These are phyloP conservation scores for Davidsoniella australis DNA, from an alignment of 2,329 filamentous ascomycete species.

Conservation along the genomic window DNA sequence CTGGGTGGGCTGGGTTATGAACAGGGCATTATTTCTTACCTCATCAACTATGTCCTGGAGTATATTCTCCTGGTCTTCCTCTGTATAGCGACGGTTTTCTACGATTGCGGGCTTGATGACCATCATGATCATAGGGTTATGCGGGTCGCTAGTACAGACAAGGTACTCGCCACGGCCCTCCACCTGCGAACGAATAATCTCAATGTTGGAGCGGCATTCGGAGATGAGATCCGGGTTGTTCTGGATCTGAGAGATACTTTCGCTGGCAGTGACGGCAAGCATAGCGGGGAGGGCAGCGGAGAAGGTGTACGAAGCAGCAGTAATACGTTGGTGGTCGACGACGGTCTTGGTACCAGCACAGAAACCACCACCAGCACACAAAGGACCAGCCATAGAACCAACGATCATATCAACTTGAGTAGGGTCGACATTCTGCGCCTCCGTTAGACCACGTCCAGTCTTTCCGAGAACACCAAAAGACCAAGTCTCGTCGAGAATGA, in stretches of 20 bases:
- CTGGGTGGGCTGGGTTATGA: neutral
- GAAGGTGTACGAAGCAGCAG: slow-evolving; percentile 82
- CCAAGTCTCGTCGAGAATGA: slow-evolving; percentile 95
- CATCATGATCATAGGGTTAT: slow-evolving; percentile 78
- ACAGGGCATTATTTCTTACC: slow-evolving; percentile 36
- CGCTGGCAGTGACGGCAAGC: slow-evolving; percentile 86
- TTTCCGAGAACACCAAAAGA: slow-evolving; percentile 89
- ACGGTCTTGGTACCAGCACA: slow-evolving; percentile 85
- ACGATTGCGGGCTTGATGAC: slow-evolving; percentile 73
- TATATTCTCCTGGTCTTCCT: slow-evolving; percentile 67
- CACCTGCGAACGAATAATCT: slow-evolving; percentile 67
- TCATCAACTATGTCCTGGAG: slow-evolving; percentile 92
- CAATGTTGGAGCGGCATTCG: slow-evolving; percentile 72
- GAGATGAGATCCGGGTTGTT: slow-evolving; percentile 67
- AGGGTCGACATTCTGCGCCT: slow-evolving; percentile 91
- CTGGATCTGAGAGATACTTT: slow-evolving; percentile 73
- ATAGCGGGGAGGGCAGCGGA: slow-evolving; percentile 89
- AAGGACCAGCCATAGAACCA: slow-evolving; percentile 73
- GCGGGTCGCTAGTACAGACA: slow-evolving; percentile 56
- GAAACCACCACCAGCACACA: slow-evolving; percentile 89
- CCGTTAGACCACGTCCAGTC: slow-evolving; percentile 80
- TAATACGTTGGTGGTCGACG: slow-evolving; percentile 89
- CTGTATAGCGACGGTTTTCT: slow-evolving; percentile 45
- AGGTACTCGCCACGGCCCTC: slow-evolving; percentile 93
- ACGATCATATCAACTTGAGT: slow-evolving; percentile 94